phyloP scores from a whole-genome alignment of 331 rosid genomes.

The Erythrophleum ivorense region DNA sequence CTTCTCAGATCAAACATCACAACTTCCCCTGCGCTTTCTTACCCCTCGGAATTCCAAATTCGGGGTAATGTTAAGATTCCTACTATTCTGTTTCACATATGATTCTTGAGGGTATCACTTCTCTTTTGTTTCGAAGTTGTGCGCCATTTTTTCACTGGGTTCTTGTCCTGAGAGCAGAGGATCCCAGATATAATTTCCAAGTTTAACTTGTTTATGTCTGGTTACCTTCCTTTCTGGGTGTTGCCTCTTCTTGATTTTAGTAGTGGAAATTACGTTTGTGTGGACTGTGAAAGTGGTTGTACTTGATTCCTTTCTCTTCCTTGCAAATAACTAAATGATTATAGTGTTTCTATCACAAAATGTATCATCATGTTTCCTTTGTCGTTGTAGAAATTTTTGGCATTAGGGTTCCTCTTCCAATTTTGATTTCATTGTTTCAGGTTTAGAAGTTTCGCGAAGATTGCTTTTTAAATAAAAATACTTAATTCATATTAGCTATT shows the following conservation, averaged over 20 bases:
- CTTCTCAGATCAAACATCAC: constrained; percentile 46
- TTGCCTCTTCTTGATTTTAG: neutral
- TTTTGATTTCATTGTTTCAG: constrained; percentile 17
- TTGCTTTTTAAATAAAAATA: constrained; percentile 1
- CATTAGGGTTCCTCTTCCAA: constrained; percentile 31
- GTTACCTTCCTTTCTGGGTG: neutral
- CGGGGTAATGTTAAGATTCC: neutral
- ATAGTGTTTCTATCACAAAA: neutral
- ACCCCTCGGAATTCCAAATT: constrained; percentile 11
- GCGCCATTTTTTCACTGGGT: neutral
- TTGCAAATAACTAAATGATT: neutral
- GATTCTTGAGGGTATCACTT: constrained; percentile 7
- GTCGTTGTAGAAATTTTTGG: neutral
- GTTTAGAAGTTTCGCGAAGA: neutral
- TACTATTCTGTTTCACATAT: neutral
- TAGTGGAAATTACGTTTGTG: neutral
- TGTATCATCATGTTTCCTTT: neutral
- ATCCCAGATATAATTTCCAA: no score
- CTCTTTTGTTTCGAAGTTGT: neutral
- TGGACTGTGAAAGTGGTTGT: neutral
- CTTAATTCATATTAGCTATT: neutral
- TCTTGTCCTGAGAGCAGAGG: neutral
- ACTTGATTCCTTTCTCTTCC: constrained; percentile 11
- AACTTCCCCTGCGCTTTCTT: constrained; percentile 5
- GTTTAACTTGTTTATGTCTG: neutral